Base-by-base conservation (phyloP, 805 yeast genomes). In the Debaryomyces hansenii region DNA sequence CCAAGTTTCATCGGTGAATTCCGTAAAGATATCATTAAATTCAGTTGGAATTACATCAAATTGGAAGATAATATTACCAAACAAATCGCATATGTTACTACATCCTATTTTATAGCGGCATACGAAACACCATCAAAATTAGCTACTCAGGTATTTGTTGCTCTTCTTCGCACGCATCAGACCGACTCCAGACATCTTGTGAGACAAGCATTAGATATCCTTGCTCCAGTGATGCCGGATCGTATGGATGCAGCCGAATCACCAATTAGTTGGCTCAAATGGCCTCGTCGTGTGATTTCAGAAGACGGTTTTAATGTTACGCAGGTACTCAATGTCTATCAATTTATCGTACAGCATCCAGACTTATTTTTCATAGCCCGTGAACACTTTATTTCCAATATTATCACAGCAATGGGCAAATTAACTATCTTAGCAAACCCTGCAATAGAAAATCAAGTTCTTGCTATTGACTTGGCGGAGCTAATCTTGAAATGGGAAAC, bases 41-140 rank as follows among this genome's bases (percentile, higher is more conserved):
- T 90, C 68, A 87, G 90, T 55, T 94, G 99, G 99, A 87, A 88
- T 54, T 87, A 84, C 57, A 85, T 94, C 59, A 89, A 89, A 55
- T 70, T 91, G 28, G 97, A 91, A 51, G 99, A 94, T 60, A 79
- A 84, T 42, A 79, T 90, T 42, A 82, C 96, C 20, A 94, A 94
- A 60, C 96, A 91, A 56, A 88, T 94, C 3, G 97, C 98, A 0
- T 91, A 92, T 61, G 88, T 90, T 28, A 82, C 91, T 0, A 90
- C 95, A 2, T 80, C 96, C 0, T 82, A 83, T 60, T 94, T 92
- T 64, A 90, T 94, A 49, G 79, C 90, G 0, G 86, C 85, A 0
- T 94, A 83, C 59, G 97, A 90, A 38, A 90, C 96, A 0, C 95
- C 97, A 6, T 77, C 87, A 0, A 87, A 89, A 57, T 80, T 95